Percentiles rank a stretch among this genome's conserved stretches.
These are phyloP conservation scores for Fusarium kyushuense DNA, from an alignment of 2,329 filamentous ascomycete genomes.

Conservation along the genomic window DNA sequence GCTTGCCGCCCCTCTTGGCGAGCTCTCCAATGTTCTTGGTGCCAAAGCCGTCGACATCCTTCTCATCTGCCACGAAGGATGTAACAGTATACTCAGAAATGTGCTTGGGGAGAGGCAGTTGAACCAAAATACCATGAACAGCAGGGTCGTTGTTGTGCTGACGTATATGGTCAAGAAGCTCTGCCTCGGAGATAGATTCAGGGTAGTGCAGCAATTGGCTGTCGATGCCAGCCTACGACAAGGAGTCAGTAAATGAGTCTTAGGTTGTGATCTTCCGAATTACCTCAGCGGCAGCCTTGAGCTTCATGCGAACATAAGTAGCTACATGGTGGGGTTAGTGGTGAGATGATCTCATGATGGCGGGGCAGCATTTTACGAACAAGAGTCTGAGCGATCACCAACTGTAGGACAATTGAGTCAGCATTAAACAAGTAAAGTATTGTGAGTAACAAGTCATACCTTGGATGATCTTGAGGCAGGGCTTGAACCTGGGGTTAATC, in stretches of 20 bases:
- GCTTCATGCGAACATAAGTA: slow-evolving; percentile 99
- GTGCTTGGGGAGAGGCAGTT: slow-evolving; percentile 88
- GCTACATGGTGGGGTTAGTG: slow-evolving; percentile 61
- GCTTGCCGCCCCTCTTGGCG: slow-evolving; percentile 91
- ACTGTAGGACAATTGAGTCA: slow-evolving; percentile 65
- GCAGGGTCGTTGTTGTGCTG: slow-evolving; percentile 86
- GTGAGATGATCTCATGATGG: slow-evolving; percentile 35
- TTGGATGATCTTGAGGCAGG: slow-evolving; percentile 94
- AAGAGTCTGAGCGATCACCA: slow-evolving; percentile 91
- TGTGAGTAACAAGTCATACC: slow-evolving; percentile 63
- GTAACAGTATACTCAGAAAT: slow-evolving; percentile 93
- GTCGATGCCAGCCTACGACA: slow-evolving; percentile 80
- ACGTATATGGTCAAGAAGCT: slow-evolving; percentile 85
- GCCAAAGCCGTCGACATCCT: slow-evolving; percentile 98
- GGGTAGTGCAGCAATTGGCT: slow-evolving; percentile 89
- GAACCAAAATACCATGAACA: slow-evolving; percentile 93
- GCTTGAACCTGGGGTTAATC: slow-evolving; percentile 87
- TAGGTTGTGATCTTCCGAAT: slow-evolving; percentile 29
- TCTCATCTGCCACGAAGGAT: slow-evolving; percentile 89
- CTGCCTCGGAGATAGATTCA: slow-evolving; percentile 82
- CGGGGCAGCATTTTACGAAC: slow-evolving; percentile 59
- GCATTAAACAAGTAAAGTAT: slow-evolving; percentile 22
- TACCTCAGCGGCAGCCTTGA: slow-evolving; percentile 95
- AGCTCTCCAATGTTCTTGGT: slow-evolving; percentile 95
- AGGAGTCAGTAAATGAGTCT: not conserved